Evolutionary conservation across 2,329 filamentous ascomycete species (phyloP).

Genomic region (Cladosporium sp.): DNA sequence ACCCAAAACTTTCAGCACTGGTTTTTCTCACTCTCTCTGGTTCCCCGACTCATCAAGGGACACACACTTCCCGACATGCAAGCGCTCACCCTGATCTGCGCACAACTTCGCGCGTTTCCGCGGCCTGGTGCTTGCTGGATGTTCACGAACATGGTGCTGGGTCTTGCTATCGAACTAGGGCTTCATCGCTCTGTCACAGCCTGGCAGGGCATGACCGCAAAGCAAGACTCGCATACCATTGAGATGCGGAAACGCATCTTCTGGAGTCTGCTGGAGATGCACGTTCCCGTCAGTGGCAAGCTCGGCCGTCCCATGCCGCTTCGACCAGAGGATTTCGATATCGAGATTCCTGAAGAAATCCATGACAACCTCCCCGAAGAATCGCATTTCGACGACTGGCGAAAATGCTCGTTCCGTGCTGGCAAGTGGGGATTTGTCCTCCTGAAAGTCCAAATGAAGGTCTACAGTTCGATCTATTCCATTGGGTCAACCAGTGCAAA

Average conservation of each 20-base stretch:
- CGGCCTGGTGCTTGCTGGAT: slow-evolving; percentile 71
- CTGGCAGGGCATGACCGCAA: slow-evolving; percentile 44
- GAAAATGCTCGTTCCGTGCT: slow-evolving; percentile 61
- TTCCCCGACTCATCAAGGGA: slow-evolving; percentile 57
- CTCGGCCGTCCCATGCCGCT: slow-evolving; percentile 73
- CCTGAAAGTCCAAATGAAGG: slow-evolving; percentile 61
- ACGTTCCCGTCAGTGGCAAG: slow-evolving; percentile 65
- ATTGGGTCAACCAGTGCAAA: slow-evolving; percentile 50
- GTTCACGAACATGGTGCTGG: slow-evolving; percentile 58
- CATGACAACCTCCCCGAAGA: slow-evolving; percentile 65
- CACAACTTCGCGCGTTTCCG: slow-evolving; percentile 69
- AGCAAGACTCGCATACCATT: slow-evolving; percentile 56
- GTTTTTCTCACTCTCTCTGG: slow-evolving; percentile 64
- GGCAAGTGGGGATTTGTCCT: slow-evolving; percentile 62
- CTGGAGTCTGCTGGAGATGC: slow-evolving; percentile 63
- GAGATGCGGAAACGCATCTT: slow-evolving; percentile 75
- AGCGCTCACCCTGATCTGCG: slow-evolving; percentile 64
- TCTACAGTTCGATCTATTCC: slow-evolving; percentile 72
- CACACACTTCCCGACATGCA: slow-evolving; percentile 63
- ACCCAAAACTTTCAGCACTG: slow-evolving; percentile 70
- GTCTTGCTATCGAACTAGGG: slow-evolving; percentile 66
- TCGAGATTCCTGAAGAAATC: slow-evolving; percentile 66
- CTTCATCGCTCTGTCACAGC: slow-evolving; percentile 65
- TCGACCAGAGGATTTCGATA: slow-evolving; percentile 67
- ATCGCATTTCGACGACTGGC: slow-evolving; percentile 36